Evolutionary conservation across 371 early-diverging fungal species (phyloP).

Genomic region (Mucor saturninus): DNA sequence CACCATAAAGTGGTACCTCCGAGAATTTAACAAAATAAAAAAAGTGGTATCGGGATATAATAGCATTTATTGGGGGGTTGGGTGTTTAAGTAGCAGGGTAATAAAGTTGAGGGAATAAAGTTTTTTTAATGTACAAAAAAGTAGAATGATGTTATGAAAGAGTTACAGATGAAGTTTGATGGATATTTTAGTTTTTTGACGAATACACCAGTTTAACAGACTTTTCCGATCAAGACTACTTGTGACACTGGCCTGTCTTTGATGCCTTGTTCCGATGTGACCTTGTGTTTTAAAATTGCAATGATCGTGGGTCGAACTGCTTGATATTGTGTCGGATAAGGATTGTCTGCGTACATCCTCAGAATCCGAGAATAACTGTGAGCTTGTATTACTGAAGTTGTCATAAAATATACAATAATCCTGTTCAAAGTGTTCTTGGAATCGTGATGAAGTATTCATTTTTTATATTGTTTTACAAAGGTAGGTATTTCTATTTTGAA

Average conservation of each 20-base stretch:
- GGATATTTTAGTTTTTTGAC: conserved; percentile 13
- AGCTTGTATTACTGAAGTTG: not conserved
- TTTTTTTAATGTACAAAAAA: too few relatives aligned
- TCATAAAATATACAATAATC: not conserved
- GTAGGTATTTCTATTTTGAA: too few relatives aligned
- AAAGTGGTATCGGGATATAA: too few relatives aligned
- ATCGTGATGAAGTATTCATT: conserved; percentile 9
- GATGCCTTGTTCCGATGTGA: conserved; percentile 2
- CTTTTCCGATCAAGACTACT: conserved; percentile 1
- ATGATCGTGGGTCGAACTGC: not conserved
- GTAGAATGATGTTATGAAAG: not conserved
- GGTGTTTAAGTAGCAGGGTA: too few relatives aligned
- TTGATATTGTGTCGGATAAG: conserved; percentile 11
- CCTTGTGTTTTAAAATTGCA: conserved; percentile 11
- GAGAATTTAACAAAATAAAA: too few relatives aligned
- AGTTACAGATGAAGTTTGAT: not conserved
- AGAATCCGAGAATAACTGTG: not conserved
- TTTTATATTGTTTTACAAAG: not conserved
- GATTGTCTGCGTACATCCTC: conserved; percentile 9
- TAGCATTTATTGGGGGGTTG: too few relatives aligned
- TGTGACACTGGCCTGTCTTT: not conserved
- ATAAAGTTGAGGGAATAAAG: too few relatives aligned
- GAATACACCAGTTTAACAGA: conserved; percentile 12
- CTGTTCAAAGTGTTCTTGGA: conserved; percentile 18
- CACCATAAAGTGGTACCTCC: too few relatives aligned